Conservation (phyloP, 2,329 filamentous ascomycete genomes). For the Diaporthe vexans region DNA sequence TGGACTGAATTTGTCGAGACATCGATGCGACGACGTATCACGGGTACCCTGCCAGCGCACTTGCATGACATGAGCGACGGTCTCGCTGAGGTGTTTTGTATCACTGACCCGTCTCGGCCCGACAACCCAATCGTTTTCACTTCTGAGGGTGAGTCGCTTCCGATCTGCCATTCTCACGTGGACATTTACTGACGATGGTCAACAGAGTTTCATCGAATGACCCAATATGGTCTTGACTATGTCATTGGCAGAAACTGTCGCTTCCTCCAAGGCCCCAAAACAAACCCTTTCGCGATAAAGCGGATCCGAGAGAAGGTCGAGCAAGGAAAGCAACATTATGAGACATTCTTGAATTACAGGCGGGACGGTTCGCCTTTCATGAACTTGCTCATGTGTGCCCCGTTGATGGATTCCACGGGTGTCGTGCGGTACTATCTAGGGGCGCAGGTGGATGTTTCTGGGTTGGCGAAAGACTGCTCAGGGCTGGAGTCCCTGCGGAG, state of each 20-base stretch:
- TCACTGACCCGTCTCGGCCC: conserved; percentile 79
- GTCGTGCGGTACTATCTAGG: conserved; percentile 77
- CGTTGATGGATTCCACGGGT: conserved; percentile 77
- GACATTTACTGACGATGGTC: not conserved
- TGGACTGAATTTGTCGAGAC: conserved; percentile 79
- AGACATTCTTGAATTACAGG: conserved; percentile 83
- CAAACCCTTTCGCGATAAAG: conserved; percentile 72
- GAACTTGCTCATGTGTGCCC: conserved; percentile 82
- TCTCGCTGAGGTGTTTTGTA: conserved; percentile 81
- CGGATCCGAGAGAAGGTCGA: conserved; percentile 73
- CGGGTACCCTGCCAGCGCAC: conserved; percentile 74
- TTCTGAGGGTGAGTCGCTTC: conserved; percentile 71
- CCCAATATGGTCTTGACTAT: conserved; percentile 60
- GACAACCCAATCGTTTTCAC: conserved; percentile 86
- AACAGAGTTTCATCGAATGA: conserved; percentile 65
- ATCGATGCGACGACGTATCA: conserved; percentile 77
- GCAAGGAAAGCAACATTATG: conserved; percentile 77
- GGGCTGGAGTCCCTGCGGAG: conserved; percentile 73
- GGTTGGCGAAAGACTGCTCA: conserved; percentile 75
- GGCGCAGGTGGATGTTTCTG: conserved; percentile 79
- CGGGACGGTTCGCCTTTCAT: conserved; percentile 84
- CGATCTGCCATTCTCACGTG: not conserved
- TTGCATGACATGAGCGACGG: conserved; percentile 80
- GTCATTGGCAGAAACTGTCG: conserved; percentile 83
- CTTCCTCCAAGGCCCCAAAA: conserved; percentile 82